Conservation (phyloP, 2,329 filamentous ascomycete genomes). For the Botrytis squamosa region DNA sequence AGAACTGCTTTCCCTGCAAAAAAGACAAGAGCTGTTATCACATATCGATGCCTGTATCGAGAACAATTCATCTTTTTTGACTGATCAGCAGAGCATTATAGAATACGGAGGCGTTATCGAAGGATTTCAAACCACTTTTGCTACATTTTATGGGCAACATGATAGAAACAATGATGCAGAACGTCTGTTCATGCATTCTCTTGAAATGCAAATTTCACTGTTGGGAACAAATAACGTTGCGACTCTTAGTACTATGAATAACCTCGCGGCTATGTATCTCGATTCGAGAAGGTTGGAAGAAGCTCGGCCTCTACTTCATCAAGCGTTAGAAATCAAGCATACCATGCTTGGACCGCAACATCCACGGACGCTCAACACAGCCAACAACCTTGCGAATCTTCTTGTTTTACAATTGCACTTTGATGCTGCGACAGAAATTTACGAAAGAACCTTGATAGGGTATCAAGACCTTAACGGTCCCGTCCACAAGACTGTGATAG, state of each 20-base stretch:
- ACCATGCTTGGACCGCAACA: conserved; percentile 26
- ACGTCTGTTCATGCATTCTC: conserved; percentile 21
- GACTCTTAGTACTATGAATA: conserved; percentile 28
- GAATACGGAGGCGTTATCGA: conserved; percentile 19
- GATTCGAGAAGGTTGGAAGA: conserved; percentile 33
- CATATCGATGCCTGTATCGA: conserved; percentile 18
- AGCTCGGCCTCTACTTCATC: conserved; percentile 29
- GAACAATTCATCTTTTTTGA: conserved; percentile 6
- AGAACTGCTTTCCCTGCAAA: conserved; percentile 11
- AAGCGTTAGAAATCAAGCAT: conserved; percentile 15
- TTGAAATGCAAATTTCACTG: conserved; percentile 17
- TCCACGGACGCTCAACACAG: conserved; percentile 21
- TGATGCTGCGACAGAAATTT: conserved; percentile 30
- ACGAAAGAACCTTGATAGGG: conserved; percentile 22
- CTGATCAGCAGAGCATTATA: conserved; percentile 7
- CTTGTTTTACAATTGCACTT: conserved; percentile 28
- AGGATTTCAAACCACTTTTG: conserved; percentile 6
- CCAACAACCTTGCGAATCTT: conserved; percentile 37
- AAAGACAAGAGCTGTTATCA: conserved; percentile 5
- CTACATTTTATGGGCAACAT: conserved; percentile 24
- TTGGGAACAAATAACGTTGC: conserved; percentile 20
- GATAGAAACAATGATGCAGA: conserved; percentile 27
- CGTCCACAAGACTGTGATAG: conserved; percentile 22
- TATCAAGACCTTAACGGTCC: conserved; percentile 17
- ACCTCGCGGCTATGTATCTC: conserved; percentile 37